phyloP scores from a whole-genome alignment of 768 basidiomycete species.

The Hydnomerulius pinastri region DNA sequence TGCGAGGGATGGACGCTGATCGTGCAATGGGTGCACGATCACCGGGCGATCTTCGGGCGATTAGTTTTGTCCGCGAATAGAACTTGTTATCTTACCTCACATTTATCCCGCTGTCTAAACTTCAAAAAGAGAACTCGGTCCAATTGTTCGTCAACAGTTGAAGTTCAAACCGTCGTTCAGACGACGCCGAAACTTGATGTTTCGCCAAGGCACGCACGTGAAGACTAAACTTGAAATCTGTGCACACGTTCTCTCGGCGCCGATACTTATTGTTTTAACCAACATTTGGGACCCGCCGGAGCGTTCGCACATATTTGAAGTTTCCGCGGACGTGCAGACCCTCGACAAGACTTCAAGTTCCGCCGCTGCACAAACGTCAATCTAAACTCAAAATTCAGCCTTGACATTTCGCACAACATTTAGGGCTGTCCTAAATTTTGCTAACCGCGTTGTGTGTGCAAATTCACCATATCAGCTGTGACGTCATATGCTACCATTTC shows the following conservation, averaged over 20 bases:
- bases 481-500: too few relatives aligned
- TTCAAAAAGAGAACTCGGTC: not conserved
- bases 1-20: not conserved
- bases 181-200: not conserved
- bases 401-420: not conserved
- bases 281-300: not conserved
- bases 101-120: not conserved
- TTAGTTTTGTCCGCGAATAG: not conserved
- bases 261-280: not conserved
- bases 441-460: not conserved
- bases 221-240: not conserved
- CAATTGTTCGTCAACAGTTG: not conserved
- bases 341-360: not conserved
- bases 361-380: not conserved
- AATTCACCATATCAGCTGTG: too few relatives aligned
- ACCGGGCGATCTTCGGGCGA: too few relatives aligned
- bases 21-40: not conserved
- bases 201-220: not conserved
- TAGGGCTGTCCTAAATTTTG: not conserved
- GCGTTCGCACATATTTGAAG: not conserved
- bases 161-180: not conserved
- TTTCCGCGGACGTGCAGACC: not conserved
- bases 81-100: not conserved
- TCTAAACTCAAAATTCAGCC: not conserved
- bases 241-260: not conserved